Evolutionary conservation across 2,329 filamentous ascomycete genomes (phyloP).

Genomic region (Hirsutella thompsonii): DNA sequence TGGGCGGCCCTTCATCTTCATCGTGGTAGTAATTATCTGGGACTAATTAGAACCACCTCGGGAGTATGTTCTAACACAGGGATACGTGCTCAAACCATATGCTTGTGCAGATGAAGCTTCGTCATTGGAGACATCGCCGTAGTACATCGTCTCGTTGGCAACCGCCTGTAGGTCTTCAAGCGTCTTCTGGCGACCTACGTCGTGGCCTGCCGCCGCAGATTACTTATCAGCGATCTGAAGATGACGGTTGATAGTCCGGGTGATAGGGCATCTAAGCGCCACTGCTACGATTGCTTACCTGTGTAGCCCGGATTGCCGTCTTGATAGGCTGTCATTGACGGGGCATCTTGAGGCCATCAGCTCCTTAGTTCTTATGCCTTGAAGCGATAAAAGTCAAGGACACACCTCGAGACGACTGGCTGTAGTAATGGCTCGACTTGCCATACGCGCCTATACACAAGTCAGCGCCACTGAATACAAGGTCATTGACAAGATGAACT

Average conservation of each 20-base stretch:
- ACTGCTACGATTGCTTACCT: too few relatives aligned
- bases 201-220: not conserved
- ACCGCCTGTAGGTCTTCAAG: conserved; percentile 9
- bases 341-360: conserved; percentile 1
- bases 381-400: too few relatives aligned
- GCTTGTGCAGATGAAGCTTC: conserved; percentile 8
- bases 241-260: too few relatives aligned
- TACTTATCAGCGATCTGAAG: not conserved
- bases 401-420: not conserved
- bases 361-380: too few relatives aligned
- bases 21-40: conserved; percentile 11
- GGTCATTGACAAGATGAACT: not conserved
- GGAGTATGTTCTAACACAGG: conserved; percentile 1
- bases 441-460: conserved; percentile 1
- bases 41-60: not conserved
- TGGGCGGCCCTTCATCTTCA: conserved; percentile 13
- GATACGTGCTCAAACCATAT: conserved; percentile 7
- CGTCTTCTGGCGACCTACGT: conserved; percentile 2
- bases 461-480: not conserved
- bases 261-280: too few relatives aligned
- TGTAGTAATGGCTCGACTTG: conserved; percentile 1
- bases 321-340: not conserved
- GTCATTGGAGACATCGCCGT: conserved; percentile 2
- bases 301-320: not conserved
- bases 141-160: conserved; percentile 8